Evolutionary conservation across 116 monocot species (phyloP).

Genomic region (Dioscorea cayenensis): DNA sequence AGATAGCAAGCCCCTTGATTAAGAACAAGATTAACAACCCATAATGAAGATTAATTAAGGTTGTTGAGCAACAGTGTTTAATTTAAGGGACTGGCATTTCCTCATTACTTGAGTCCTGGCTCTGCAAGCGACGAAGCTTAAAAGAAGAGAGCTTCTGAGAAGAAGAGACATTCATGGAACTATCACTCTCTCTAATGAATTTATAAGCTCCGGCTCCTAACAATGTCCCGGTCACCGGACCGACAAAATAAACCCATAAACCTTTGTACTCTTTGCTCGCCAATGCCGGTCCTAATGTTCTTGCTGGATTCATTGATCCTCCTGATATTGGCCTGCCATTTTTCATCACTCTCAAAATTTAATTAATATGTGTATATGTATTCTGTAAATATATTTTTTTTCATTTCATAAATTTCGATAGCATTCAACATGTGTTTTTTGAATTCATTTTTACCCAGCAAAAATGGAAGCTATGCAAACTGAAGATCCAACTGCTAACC

Average conservation of each 20-base stretch:
- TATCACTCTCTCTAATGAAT: constrained; percentile 25
- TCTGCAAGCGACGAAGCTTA: constrained; percentile 33
- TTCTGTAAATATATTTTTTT: too few species aligned
- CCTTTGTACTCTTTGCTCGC: constrained; percentile 35
- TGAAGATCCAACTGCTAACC: constrained; percentile 60
- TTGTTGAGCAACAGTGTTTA: too few species aligned
- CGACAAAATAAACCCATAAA: constrained; percentile 61
- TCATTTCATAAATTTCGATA: too few species aligned
- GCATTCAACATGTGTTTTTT: too few species aligned
- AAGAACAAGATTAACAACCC: too few species aligned
- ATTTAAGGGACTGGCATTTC: too few species aligned
- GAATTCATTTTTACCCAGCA: constrained; percentile 42
- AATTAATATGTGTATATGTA: too few species aligned
- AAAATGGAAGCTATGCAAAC: constrained; percentile 64
- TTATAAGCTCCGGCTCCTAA: constrained; percentile 42
- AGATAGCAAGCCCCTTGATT: too few species aligned
- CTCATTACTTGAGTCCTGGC: constrained; percentile 2
- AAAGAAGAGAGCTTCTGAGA: constrained; percentile 24
- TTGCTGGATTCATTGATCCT: constrained; percentile 67
- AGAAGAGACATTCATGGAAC: neutral
- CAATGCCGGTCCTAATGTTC: constrained; percentile 52
- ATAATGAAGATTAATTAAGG: too few species aligned
- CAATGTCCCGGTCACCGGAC: constrained; percentile 47
- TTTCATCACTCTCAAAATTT: neutral
- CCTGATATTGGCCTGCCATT: constrained; percentile 3